Evolutionary conservation across 1,284 basidiomycete species (phyloP), one percentile per base, ranked within the genome.

Genomic region (Pyrrhoderma lamaoense): DNA sequence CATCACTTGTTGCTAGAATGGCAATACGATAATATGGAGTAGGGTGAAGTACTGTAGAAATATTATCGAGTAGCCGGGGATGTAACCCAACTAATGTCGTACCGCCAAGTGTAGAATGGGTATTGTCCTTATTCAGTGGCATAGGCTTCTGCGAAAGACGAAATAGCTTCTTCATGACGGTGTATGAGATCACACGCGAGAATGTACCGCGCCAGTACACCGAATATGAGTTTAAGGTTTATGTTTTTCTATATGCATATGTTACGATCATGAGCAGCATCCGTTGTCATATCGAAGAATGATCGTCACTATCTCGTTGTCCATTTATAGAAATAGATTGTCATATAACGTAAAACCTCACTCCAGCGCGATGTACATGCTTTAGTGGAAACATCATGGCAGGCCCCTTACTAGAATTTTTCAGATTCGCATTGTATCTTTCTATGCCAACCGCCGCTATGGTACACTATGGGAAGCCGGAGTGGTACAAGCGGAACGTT

Each of bases 381-480:
- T 36, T 36, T 36, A 36, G 35, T 36, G 19, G 35, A 27, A 18
- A 35, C 34, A n/a, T 8, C 19, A 89, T 90, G 86, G 85, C 75
- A 14, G 85, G 87, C 31, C 80, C 87, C 38, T 89, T 88, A 64
- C 80, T 93, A 51, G 90, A 93, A 67, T 77, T 93, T 16, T 89
- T 92, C 79, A 91, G 90, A 69, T 93, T 93, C 60, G 82, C 80
- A 1, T 71, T 92, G 31, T 95, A 96, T 68, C 80, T 95, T 54
- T 91, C 92, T 64, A 84, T 94, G 57, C 93, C 93, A 0, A 78
- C 94, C 47, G 74, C 79, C 40, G 81, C 89, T 22, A 82, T 95
- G 69, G 70, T 93, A 48, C 87, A 93, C 65, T 94, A 89, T 62
- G 91, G 92, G 49, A 89, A 93, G 65, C 89, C 90, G 3, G 79